Conservation (phyloP, 768 basidiomycete species). For the Rhodocollybia butyracea region DNA sequence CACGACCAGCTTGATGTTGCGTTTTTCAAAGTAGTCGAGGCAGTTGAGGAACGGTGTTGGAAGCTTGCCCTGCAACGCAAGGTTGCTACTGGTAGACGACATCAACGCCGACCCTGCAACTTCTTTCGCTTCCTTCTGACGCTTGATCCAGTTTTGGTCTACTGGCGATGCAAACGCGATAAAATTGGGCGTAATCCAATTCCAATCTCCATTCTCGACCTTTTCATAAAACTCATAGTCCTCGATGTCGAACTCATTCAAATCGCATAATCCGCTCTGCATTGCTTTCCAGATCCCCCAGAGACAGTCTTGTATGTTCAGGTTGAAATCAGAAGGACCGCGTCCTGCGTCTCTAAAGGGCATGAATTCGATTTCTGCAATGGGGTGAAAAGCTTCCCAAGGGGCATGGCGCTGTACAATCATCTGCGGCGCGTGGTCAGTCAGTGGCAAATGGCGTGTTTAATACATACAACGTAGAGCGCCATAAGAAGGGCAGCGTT, state of each 20-base stretch:
- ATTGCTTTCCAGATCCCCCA: constrained; percentile 89
- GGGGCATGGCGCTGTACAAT: constrained; percentile 88
- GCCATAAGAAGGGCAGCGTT: constrained; percentile 95
- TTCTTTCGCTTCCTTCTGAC: constrained; percentile 59
- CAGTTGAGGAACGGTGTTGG: constrained; percentile 85
- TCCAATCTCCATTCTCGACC: constrained; percentile 95
- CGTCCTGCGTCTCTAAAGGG: constrained; percentile 95
- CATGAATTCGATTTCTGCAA: constrained; percentile 90
- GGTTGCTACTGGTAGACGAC: constrained; percentile 32
- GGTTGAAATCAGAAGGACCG: constrained; percentile 88
- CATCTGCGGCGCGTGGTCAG: constrained; percentile 52
- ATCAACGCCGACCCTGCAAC: constrained; percentile 22
- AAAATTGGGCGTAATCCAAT: constrained; percentile 89
- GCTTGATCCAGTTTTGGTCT: constrained; percentile 77
- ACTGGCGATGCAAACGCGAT: constrained; percentile 94
- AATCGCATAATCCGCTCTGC: constrained; percentile 90
- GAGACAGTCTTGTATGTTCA: constrained; percentile 89
- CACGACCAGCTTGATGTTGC: constrained; percentile 85
- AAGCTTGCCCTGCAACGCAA: constrained; percentile 74
- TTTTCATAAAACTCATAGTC: constrained; percentile 96
- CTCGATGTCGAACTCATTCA: constrained; percentile 89
- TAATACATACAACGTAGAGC: constrained; percentile 76
- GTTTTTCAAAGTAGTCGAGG: constrained; percentile 88
- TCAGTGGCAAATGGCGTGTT: constrained; percentile 1
- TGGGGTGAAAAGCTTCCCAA: constrained; percentile 93